Evolutionary conservation across 2,329 filamentous ascomycete species (phyloP), one percentile per base, ranked within the genome.

Genomic region (Aspergillus pseudoterreus): DNA sequence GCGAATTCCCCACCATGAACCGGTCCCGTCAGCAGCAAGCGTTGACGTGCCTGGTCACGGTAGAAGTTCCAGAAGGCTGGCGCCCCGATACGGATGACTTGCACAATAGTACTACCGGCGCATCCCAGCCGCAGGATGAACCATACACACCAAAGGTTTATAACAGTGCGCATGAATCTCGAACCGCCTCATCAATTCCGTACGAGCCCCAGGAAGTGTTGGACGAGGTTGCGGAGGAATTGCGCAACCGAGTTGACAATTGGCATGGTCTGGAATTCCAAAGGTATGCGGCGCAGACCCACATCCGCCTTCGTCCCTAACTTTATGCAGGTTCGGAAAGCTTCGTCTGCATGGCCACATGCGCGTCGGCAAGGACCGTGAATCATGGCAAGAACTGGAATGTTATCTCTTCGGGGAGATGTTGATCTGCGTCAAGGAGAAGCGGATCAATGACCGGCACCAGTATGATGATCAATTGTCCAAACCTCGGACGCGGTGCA

Each of bases 371-470:
- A 99, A 99, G 73, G 94, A 99, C 71, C 91, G 91, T 60, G 81
- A 92, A 58, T 92, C 92, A 6, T 99, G 94, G 94, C 94, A 99
- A 75, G 94, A 97, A 69, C 75, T 99, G 50, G 92, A 99, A 70
- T 99, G 94, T 71, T 99, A 90, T 69, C 81, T 99, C 27, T 99
- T 99, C 67, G 90, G 88, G 4, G 94, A 99, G 75, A 99, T 99
- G 94, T 87, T 99, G 63, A 99, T 99, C 58, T 99, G 94, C 67
- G 91, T 99, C 55, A 99, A 97, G 73, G 94, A 97, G 74, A 97
- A 96, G 81, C 96, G 92, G 75, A 72, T 79, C 8, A 47, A 17
- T 9, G 60, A 77, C 36, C 63, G 70, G 43, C 68, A 63, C 55
- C 78, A 88, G 58, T 92, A 88, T 82, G 86, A 82, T n/a, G 76